A percentile compares a stretch with the other conserved stretches of the same genome.
Evolutionary conservation across 2,329 filamentous ascomycete genomes (phyloP).

Genomic region (Penicillium sp.): DNA sequence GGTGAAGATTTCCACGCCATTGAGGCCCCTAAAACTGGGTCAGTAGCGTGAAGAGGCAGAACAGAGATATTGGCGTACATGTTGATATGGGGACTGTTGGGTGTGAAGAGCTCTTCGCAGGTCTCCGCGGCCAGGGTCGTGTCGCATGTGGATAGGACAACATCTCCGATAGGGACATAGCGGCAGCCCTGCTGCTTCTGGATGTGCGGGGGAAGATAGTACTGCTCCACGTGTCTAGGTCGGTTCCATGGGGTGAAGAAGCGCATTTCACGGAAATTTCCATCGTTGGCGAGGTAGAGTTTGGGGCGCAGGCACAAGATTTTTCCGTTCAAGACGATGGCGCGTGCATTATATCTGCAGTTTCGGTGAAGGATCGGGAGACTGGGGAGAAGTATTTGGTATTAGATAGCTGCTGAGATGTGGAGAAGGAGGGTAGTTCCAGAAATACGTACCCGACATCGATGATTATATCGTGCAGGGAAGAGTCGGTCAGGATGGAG

Average conservation of each 20-base stretch:
- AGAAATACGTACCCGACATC: conserved; percentile 54
- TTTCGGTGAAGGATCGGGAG: conserved; percentile 66
- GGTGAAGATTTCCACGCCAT: conserved; percentile 6
- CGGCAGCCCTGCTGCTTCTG: conserved; percentile 56
- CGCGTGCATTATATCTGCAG: conserved; percentile 25
- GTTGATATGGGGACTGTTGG: conserved; percentile 38
- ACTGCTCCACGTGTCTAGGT: conserved; percentile 63
- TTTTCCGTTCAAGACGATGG: conserved; percentile 68
- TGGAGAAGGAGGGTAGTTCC: background rate
- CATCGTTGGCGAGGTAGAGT: conserved; percentile 72
- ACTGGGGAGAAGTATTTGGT: background rate
- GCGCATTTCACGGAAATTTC: conserved; percentile 66
- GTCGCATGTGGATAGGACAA: conserved; percentile 64
- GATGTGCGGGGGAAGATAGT: conserved; percentile 51
- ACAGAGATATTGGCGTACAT: background rate
- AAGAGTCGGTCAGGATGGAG: conserved; percentile 63
- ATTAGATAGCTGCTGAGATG: background rate
- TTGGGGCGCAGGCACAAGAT: conserved; percentile 75
- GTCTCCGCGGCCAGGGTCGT: conserved; percentile 68
- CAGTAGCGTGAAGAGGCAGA: background rate
- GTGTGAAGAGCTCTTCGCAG: conserved; percentile 71
- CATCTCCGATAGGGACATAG: conserved; percentile 70
- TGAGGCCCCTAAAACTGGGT: conserved; percentile 7
- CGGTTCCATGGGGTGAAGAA: conserved; percentile 69
- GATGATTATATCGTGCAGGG: conserved; percentile 68